Evolutionary conservation across 306 rosid species (phyloP).

Genomic region (barrel medic (Medicago truncatula)): DNA sequence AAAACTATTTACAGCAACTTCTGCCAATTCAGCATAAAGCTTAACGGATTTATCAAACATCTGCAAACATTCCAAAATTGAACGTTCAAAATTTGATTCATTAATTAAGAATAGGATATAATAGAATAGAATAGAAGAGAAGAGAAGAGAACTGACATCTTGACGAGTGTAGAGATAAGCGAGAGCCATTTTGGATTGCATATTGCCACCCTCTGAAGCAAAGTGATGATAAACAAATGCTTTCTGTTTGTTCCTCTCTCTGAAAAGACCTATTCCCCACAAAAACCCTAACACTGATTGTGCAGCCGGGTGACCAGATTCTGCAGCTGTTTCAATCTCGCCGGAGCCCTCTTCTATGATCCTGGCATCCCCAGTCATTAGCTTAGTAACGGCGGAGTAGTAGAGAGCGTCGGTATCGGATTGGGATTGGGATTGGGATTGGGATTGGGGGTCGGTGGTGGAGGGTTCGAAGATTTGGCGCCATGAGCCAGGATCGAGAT

Average conservation of each 20-base stretch:
- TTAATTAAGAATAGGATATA: no score
- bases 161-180: conserved; percentile 88
- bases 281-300: conserved; percentile 84
- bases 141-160: conserved; percentile 56
- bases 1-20: conserved; percentile 90
- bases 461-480: conserved; percentile 84
- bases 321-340: conserved; percentile 64
- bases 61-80: conserved; percentile 36
- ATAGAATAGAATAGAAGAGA: background rate
- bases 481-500: conserved; percentile 95
- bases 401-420: conserved; percentile 51
- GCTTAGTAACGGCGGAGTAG: conserved; percentile 61
- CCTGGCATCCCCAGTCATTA: conserved; percentile 55
- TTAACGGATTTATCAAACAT: conserved; percentile 86
- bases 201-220: conserved; percentile 76
- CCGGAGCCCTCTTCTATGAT: conserved; percentile 64
- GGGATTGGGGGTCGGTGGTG: conserved; percentile 22
- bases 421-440: conserved; percentile 32
- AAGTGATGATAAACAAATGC: conserved; percentile 78
- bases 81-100: no score
- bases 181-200: conserved; percentile 95
- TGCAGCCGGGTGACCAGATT: conserved; percentile 63
- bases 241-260: conserved; percentile 71
- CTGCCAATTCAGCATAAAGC: conserved; percentile 85
- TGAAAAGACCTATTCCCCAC: conserved; percentile 71